Percentiles rank a stretch among this genome's conserved stretches.
phyloP scores from a whole-genome alignment of 2,329 filamentous ascomycete species.

The Incumbomyces delicatus region DNA sequence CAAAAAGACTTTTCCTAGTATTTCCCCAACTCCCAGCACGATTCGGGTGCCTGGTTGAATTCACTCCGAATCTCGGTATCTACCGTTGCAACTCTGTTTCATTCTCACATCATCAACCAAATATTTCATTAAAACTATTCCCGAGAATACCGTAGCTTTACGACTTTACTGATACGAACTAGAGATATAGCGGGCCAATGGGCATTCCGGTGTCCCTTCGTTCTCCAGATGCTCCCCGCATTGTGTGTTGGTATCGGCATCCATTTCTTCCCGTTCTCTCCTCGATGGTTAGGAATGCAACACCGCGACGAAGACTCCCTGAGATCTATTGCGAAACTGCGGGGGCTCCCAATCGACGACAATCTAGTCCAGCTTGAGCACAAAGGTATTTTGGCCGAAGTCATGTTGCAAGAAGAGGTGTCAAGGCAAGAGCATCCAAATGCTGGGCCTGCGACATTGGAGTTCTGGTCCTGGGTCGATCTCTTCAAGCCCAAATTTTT shows the following conservation, averaged over 20 bases:
- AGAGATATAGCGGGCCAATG: conserved; percentile 39
- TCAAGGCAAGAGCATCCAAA: conserved; percentile 8
- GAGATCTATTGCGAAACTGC: conserved; percentile 29
- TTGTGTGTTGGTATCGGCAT: conserved; percentile 32
- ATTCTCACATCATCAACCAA: too few species aligned
- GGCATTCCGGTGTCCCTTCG: conserved; percentile 39
- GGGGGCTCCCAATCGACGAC: conserved; percentile 35
- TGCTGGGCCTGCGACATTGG: conserved; percentile 30
- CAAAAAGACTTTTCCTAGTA: too few species aligned
- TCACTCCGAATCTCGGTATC: too few species aligned
- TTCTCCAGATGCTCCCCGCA: conserved; percentile 22
- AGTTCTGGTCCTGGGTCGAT: conserved; percentile 32
- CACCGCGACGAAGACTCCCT: conserved; percentile 33
- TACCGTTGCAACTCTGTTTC: too few species aligned
- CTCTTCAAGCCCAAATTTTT: conserved; percentile 38
- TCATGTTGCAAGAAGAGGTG: conserved; percentile 35
- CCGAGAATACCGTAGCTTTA: too few species aligned
- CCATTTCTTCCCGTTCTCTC: conserved; percentile 37
- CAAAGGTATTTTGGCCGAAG: conserved; percentile 42
- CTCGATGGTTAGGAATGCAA: conserved; percentile 36
- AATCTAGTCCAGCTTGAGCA: conserved; percentile 38
- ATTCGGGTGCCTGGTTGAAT: too few species aligned
- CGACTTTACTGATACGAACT: too few species aligned
- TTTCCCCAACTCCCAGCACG: too few species aligned
- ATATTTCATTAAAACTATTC: too few species aligned